phyloP scores from a whole-genome alignment of 495 filamentous ascomycete species.

The Astrocystis sublimbata region DNA sequence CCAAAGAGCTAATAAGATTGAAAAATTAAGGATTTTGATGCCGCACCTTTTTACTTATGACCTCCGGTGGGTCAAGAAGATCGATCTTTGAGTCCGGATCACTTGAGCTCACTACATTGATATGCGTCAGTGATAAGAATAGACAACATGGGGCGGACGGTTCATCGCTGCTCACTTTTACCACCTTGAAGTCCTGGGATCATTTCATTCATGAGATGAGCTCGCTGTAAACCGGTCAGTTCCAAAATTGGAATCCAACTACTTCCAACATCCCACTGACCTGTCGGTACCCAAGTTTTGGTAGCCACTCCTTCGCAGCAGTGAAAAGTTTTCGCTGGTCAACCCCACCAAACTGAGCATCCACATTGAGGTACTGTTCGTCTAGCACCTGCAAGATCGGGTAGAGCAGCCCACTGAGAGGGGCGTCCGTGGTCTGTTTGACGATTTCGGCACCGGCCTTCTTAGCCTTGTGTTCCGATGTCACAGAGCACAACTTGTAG shows the following conservation, averaged over 20 bases:
- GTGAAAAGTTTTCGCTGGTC: slow-evolving; percentile 93
- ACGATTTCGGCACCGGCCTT: slow-evolving; percentile 92
- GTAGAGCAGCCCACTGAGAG: slow-evolving; percentile 80
- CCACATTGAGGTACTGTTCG: slow-evolving; percentile 84
- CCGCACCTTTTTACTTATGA: slow-evolving; percentile 64
- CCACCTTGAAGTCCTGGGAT: slow-evolving; percentile 79
- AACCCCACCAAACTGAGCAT: slow-evolving; percentile 76
- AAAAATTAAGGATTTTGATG: background rate
- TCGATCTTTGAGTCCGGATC: slow-evolving; percentile 85
- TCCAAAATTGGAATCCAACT: background rate
- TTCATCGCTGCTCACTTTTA: slow-evolving; percentile 65
- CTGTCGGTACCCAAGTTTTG: slow-evolving; percentile 68
- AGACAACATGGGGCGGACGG: background rate
- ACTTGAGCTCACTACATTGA: slow-evolving; percentile 44
- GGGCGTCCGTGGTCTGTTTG: slow-evolving; percentile 78
- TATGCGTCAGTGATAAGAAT: background rate
- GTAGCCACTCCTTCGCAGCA: slow-evolving; percentile 73
- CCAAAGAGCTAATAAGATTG: background rate
- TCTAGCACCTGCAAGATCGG: slow-evolving; percentile 88
- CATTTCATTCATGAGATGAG: slow-evolving; percentile 90
- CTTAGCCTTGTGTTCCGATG: slow-evolving; percentile 69
- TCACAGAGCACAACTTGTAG: slow-evolving; percentile 61
- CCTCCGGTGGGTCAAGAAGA: slow-evolving; percentile 73
- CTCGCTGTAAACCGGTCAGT: slow-evolving; percentile 47
- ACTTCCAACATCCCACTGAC: slow-evolving; percentile 28